Evolutionary conservation across 495 filamentous ascomycete species (phyloP), one percentile per base, ranked within the genome.

Genomic region (Podospora pseudocomata): DNA sequence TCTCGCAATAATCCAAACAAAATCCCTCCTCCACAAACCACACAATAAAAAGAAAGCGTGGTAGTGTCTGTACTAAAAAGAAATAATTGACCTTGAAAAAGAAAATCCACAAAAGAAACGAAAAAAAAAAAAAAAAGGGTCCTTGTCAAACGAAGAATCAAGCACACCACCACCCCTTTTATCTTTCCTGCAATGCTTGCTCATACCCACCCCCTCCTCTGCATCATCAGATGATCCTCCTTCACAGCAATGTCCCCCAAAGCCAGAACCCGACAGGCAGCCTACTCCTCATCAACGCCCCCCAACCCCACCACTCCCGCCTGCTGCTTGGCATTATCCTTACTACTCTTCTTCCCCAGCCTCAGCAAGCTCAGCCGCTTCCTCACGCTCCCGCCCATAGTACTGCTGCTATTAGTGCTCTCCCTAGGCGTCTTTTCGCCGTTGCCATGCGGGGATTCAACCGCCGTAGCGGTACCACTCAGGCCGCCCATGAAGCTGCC

Each of bases 301-400:
- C 82, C 19, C 74, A 68, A 20, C 20, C 63, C 66, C 4, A 55
- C 60, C 30, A 19, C 63, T 9, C 27, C 63, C 30, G 30, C 30
- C 30, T 30, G 23, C 26, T 63, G 27, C n/a, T 53, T 30, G 1
- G 39, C 23, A 49, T 63, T 53, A 30, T 69, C 78, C 75, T 85
- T 87, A 73, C 86, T 89, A 30, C 75, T 79, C 81, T 91, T 90
- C 78, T 87, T 75, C 54, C 88, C 87, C 68, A 92, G 74, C 66
- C 86, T 86, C 70, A 94, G 70, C 60, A 89, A 73, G 71, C 90
- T 92, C 63, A 93, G 78, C 72, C 91, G 76, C 78, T 90, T 92
- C 78, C 86, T 86, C 64, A 93, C 84, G 67, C 86, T 89, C 28
- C 23, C 60, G 20, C 27, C 59, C 68, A 49, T 53, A 32, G 27